Base-by-base conservation (phyloP, 805 yeast genomes). In the Barnettozyma populi region DNA sequence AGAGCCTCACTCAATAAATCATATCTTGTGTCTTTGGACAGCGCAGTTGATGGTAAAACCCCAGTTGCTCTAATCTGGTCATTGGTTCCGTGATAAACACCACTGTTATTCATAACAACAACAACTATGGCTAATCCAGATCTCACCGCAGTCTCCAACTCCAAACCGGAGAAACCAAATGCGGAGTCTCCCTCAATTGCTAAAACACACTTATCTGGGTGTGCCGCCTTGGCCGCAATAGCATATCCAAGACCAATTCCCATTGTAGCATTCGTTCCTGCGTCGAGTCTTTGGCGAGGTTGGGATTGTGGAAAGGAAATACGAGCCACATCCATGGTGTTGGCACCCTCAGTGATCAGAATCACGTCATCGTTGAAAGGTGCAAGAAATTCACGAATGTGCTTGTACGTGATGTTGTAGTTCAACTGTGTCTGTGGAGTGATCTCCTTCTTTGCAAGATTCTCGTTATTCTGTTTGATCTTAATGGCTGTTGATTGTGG, bases 261-360 rank as follows among this genome's bases (percentile, higher is more conserved):
- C 90, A 84, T 84, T 0, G 89, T 84, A 1, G 87, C 88, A 63
- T 80, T 81, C 0, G 89, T 83, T 5, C 89, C 90, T 2, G 87
- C 86, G 57, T 84, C 90, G 20, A 84, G 63, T 35, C 87, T 63
- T 19, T 69, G 74, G 49, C 74, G 72, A 0, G 89, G 84, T 2
- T 55, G 53, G 7, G 66, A 62, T 43, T 81, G 69, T 5, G 79
- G 77, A 59, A 84, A 82, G 0, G 84, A 75, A 10, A 79, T 69
- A 42, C 90, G 68, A 2, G 88, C 82, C 20, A 78, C 70, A 54
- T 84, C 90, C 89, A 84, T 83, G 0, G 89, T 82, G 57, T 82
- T 82, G 1, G 90, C 89, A n/a, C 90, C 90, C 61, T 84, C 90
- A 4, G 81, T 72, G 1, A 83, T 74, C 35, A 74, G 68, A 3